Evolutionary conservation across 495 filamentous ascomycete species (phyloP).

Genomic region (Venustampulla echinocandica): DNA sequence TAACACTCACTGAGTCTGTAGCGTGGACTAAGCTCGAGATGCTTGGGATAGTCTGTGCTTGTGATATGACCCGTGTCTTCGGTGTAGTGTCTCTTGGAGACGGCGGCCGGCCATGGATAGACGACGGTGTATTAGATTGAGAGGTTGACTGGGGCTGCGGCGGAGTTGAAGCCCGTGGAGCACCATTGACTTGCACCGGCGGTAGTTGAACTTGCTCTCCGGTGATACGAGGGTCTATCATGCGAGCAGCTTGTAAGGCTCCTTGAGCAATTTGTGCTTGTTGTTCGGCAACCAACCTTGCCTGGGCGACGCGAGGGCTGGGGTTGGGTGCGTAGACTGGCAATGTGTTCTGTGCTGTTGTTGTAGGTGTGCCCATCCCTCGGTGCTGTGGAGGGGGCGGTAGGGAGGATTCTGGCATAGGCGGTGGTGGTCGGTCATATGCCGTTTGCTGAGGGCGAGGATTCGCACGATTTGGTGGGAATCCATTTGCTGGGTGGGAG

Average conservation of each 20-base stretch:
- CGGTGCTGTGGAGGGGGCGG: slow-evolving; percentile 22
- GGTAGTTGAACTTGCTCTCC: slow-evolving; percentile 8
- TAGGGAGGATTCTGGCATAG: slow-evolving; percentile 19
- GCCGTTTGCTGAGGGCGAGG: slow-evolving; percentile 12
- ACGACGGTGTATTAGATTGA: slow-evolving; percentile 20
- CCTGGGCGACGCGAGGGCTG: slow-evolving; percentile 25
- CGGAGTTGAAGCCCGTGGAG: slow-evolving; percentile 6
- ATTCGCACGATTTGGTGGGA: slow-evolving; percentile 3
- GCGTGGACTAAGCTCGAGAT: slow-evolving; percentile 29
- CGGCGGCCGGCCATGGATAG: slow-evolving; percentile 4
- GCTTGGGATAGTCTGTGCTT: slow-evolving; percentile 28
- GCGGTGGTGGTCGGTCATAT: slow-evolving; percentile 20
- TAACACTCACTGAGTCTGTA: slow-evolving; percentile 22
- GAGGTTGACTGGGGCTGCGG: slow-evolving; percentile 7
- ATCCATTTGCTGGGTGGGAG: slow-evolving; percentile 18
- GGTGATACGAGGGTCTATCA: slow-evolving; percentile 19
- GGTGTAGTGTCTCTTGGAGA: slow-evolving; percentile 11
- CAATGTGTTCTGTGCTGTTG: slow-evolving; percentile 17
- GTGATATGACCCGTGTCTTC: slow-evolving; percentile 4
- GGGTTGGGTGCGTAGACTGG: slow-evolving; percentile 23
- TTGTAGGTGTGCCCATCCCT: slow-evolving; percentile 14
- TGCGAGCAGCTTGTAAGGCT: slow-evolving; percentile 8
- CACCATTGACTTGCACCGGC: slow-evolving; percentile 12
- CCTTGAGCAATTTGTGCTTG: slow-evolving; percentile 20
- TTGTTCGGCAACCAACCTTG: slow-evolving; percentile 23